Evolutionary conservation across 352 stramenopile species (phyloP), one percentile per base, ranked within the genome.

Genomic region (Albugo laibachii): DNA sequence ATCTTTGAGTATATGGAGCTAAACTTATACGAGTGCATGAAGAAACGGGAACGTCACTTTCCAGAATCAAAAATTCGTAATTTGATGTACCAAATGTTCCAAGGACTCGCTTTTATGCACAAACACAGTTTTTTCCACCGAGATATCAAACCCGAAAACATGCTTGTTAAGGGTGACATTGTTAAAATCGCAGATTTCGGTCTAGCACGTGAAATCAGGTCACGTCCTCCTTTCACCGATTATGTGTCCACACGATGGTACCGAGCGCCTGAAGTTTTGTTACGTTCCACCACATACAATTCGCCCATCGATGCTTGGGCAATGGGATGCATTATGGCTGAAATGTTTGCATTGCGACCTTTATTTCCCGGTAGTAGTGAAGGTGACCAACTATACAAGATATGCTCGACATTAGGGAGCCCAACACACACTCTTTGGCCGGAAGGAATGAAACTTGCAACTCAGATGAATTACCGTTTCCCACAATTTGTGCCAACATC

Each of bases 181-280:
- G 80, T 96, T 50, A 99, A 99, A 57, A 70, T 99, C 5, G 95
- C 94, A 14, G 95, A 99, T 61, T 99, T 99, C 80, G 95, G 95
- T 0, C 61, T 99, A n/a, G 94, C 94, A 14, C 69, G 92, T 27
- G 77, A 95, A 59, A 96, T 97, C 48, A 65, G 72, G 14, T 94
- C 80, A 11, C 63, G 80, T 8, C 85, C 80, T 8, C 83, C 83
- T 0, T 97, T 97, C 57, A 99, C 95, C 11, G 91, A 97, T 49
- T 99, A 99, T 63, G 93, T 99, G 14, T 96, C 82, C 0, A 99
- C 95, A 4, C 62, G 94, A 37, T 99, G 96, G 96, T 99, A 99
- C 68, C 79, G 95, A 45, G 93, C 94, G 19, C 95, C 96, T 1
- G 96, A 99, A 60, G 80, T 99, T 2, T 61, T 99, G 36, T 62